These are phyloP conservation scores for Solanum ossicruentum DNA, from an alignment of 257 asterid genomes.

Conservation along the genomic window DNA sequence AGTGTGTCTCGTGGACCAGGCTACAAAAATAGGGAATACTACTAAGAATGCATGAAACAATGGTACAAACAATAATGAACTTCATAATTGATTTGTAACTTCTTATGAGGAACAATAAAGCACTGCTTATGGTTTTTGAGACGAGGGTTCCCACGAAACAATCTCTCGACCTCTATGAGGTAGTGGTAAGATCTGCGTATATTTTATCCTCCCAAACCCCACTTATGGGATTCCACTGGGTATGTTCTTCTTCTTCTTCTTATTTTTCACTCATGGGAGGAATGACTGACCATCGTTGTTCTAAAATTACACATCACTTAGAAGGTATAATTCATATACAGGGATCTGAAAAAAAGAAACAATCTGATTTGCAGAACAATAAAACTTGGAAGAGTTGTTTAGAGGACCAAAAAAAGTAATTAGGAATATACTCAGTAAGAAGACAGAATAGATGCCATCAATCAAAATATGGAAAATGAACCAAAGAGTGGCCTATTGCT, in stretches of 20 bases:
- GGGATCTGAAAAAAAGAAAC: background rate
- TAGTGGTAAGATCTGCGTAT: too few relatives aligned
- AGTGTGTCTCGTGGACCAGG: constrained; percentile 86
- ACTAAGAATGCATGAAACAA: background rate
- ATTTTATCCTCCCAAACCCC: too few relatives aligned
- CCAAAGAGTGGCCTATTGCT: background rate
- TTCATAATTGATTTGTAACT: background rate
- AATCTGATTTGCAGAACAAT: background rate
- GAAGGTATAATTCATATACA: background rate
- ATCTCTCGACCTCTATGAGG: too few relatives aligned
- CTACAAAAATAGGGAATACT: constrained; percentile 30
- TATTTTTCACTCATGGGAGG: background rate
- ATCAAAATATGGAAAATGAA: background rate
- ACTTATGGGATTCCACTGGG: too few relatives aligned
- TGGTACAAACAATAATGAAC: background rate
- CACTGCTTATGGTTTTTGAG: too few relatives aligned
- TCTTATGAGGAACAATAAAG: background rate
- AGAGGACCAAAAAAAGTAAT: background rate
- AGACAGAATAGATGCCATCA: background rate
- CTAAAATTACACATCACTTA: background rate
- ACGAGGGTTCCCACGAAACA: too few relatives aligned
- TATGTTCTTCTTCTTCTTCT: background rate
- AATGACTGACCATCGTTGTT: background rate
- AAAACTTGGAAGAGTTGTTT: background rate
- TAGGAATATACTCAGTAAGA: background rate